phyloP scores from a whole-genome alignment of 2,329 filamentous ascomycete species.

The Alternaria rosae region DNA sequence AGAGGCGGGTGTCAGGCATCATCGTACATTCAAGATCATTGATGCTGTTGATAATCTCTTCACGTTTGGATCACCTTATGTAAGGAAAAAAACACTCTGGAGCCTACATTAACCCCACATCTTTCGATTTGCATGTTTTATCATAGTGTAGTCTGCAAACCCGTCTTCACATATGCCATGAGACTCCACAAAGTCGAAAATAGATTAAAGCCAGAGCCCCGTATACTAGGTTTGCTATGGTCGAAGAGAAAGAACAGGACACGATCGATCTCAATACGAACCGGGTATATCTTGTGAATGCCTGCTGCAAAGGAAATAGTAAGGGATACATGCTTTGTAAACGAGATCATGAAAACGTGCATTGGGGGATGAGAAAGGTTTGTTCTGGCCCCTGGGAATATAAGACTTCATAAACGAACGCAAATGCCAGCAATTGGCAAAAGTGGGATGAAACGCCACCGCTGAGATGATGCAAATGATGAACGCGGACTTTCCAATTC shows the following conservation, averaged over 20 bases:
- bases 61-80: too few relatives aligned
- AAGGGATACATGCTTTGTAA: neutral
- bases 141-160: too few relatives aligned
- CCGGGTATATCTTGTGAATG: constrained; percentile 20
- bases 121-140: too few relatives aligned
- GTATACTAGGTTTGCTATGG: neutral
- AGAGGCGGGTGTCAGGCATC: too few relatives aligned
- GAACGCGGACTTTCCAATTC: constrained; percentile 3
- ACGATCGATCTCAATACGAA: constrained; percentile 12
- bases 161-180: neutral
- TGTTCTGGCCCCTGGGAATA: neutral
- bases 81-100: too few relatives aligned
- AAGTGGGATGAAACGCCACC: neutral
- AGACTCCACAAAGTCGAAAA: constrained; percentile 2
- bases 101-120: too few relatives aligned
- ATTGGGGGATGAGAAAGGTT: neutral
- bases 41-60: too few relatives aligned
- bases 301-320: constrained; percentile 10
- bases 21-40: too few relatives aligned
- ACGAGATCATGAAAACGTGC: neutral
- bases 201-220: constrained; percentile 1
- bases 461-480: constrained; percentile 11
- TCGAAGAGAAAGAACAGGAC: constrained; percentile 5
- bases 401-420: constrained; percentile 10
- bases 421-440: constrained; percentile 1